Conservation (phyloP, 352 stramenopile genomes). For the Phytophthora rubi region DNA sequence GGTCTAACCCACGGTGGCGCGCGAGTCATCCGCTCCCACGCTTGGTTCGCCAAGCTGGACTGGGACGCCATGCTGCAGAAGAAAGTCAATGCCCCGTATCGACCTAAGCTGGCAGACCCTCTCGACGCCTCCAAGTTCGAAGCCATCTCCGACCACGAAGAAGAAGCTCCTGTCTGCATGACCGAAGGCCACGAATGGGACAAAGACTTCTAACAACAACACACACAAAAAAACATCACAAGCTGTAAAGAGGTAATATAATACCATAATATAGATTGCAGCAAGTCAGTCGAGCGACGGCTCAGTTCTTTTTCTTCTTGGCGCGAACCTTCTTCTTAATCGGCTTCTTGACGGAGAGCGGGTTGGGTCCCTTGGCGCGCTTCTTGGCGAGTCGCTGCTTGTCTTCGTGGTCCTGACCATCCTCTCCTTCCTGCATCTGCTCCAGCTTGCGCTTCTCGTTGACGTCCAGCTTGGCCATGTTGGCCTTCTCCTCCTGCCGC, state of each 20-base stretch:
- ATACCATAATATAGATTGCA: conserved; percentile 34
- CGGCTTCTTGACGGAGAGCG: conserved; percentile 78
- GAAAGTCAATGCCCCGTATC: conserved; percentile 90
- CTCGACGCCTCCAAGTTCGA: conserved; percentile 95
- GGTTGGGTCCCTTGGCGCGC: conserved; percentile 77
- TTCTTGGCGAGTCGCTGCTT: conserved; percentile 55
- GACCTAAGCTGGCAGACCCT: conserved; percentile 86
- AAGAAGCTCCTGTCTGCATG: conserved; percentile 56
- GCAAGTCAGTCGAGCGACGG: conserved; percentile 1
- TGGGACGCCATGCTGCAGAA: conserved; percentile 92
- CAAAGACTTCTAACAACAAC: conserved; percentile 71
- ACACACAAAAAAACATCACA: neutral
- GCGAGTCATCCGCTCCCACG: conserved; percentile 89
- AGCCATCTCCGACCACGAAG: conserved; percentile 71
- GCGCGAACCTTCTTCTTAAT: conserved; percentile 80
- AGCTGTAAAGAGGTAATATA: conserved; percentile 28
- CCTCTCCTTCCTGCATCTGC: conserved; percentile 38
- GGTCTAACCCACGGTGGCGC: conserved; percentile 90
- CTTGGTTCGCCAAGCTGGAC: conserved; percentile 91
- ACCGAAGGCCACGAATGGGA: conserved; percentile 82
- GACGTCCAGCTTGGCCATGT: conserved; percentile 69
- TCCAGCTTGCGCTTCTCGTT: conserved; percentile 85
- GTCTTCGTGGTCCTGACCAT: conserved; percentile 6
- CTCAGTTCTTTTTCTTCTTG: conserved; percentile 75
- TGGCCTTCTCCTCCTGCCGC: conserved; percentile 77